Evolutionary conservation across 257 asterid genomes (phyloP).

Genomic region (Solanum tacnaense): DNA sequence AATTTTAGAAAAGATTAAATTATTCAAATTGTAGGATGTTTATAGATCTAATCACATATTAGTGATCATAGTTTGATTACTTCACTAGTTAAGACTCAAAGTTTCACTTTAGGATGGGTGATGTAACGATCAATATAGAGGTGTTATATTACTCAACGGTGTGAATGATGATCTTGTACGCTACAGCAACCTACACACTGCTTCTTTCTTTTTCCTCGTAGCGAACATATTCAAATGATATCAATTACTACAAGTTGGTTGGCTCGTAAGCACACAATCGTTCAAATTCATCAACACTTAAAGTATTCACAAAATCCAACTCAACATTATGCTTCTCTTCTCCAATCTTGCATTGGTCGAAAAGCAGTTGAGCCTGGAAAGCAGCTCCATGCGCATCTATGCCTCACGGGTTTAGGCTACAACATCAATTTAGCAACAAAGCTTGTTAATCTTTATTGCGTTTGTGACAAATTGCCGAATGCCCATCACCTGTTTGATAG

Average conservation of each 20-base stretch:
- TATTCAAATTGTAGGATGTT: no score
- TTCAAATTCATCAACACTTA: neutral
- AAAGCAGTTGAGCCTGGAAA: slow-evolving; percentile 41
- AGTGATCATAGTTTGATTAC: no score
- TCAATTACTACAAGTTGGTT: neutral
- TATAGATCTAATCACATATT: no score
- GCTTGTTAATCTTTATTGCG: slow-evolving; percentile 34
- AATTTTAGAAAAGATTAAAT: no score
- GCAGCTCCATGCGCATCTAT: slow-evolving; percentile 42
- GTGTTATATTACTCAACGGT: no score
- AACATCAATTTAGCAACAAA: slow-evolving; percentile 37
- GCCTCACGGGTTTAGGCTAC: slow-evolving; percentile 20
- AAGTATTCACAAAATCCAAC: neutral
- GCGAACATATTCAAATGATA: neutral
- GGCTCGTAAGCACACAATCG: neutral
- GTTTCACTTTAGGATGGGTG: no score
- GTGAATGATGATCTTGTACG: neutral
- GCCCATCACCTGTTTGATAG: slow-evolving; percentile 52
- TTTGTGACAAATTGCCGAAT: slow-evolving; percentile 18
- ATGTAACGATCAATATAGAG: no score
- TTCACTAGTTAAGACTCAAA: no score
- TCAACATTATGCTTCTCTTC: slow-evolving; percentile 25
- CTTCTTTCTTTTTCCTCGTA: neutral
- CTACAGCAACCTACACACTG: neutral
- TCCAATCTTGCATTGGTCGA: slow-evolving; percentile 30